Conservation (phyloP, 176 grass and related monocot species). For the Ananas comosus region DNA sequence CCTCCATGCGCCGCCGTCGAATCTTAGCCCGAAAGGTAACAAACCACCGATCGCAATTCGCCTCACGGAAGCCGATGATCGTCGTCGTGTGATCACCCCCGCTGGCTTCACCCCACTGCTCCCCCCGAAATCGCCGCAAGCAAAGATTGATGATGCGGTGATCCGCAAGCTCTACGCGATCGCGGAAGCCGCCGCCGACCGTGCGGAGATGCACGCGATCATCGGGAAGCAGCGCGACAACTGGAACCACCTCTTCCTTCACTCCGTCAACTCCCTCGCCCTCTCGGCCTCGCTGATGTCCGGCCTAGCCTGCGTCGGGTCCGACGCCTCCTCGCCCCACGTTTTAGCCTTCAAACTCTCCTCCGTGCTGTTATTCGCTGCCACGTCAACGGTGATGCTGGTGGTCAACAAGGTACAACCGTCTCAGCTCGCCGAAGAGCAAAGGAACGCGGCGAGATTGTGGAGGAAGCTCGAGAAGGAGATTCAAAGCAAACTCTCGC, state of each 20-base stretch:
- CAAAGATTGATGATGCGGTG: neutral
- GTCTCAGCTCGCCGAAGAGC: constrained; percentile 34
- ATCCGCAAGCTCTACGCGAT: constrained; percentile 19
- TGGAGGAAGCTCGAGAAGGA: constrained; percentile 27
- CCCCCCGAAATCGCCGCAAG: no score
- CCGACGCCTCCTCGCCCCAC: neutral
- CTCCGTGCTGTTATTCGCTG: constrained; percentile 26
- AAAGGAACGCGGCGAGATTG: constrained; percentile 25
- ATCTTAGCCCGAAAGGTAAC: neutral
- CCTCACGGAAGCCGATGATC: neutral
- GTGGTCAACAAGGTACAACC: constrained; percentile 34
- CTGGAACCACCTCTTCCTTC: constrained; percentile 36
- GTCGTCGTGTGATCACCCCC: no score
- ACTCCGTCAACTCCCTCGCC: constrained; percentile 28
- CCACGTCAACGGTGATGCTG: constrained; percentile 18
- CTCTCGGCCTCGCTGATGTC: constrained; percentile 22
- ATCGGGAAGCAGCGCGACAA: constrained; percentile 26
- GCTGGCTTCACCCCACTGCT: no score
- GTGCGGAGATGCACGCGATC: constrained; percentile 32
- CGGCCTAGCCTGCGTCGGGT: neutral
- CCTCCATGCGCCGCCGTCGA: neutral
- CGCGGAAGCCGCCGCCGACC: constrained; percentile 13
- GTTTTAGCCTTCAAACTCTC: constrained; percentile 24
- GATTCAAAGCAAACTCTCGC: constrained; percentile 4
- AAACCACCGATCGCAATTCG: neutral